Evolutionary conservation across 2,329 filamentous ascomycete genomes (phyloP), one percentile per base, ranked within the genome.

Genomic region (Botrytis elliptica): DNA sequence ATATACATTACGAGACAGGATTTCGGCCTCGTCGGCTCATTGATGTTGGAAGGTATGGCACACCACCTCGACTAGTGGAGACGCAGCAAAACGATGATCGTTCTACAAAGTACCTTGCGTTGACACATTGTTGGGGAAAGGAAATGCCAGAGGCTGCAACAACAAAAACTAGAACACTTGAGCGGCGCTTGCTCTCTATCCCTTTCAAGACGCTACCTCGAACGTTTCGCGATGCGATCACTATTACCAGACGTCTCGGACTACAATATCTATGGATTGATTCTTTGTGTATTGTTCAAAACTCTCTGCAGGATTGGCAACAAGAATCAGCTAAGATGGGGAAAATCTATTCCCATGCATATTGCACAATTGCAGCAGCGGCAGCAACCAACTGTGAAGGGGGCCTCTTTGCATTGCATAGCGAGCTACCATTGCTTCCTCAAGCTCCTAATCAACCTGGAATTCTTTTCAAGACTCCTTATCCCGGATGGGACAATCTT

Each of bases 321-420:
- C 63, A 57, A 49, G 74, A 78, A 55, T 71, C 75, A 6, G 68
- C 73, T 25, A 44, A 65, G 38, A 78, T 78, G 77, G 74, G 69
- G 0, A 69, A 74, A 42, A 70, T 78, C 7, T 78, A 77, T 49
- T 69, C 67, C 10, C 59, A 75, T 40, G 64, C 55, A 25, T 71
- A 73, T 49, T 74, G 72, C 33, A 76, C 63, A n/a, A 65, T 75
- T 46, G 72, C 75, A 36, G 75, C 75, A n/a, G 63, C 67, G 20
- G 49, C 62, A 22, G 75, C 72, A 40, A 59, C 25, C 44, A 73
- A 52, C 22, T 73, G 55, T 25, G 40, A 73, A 6, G 66, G 38
- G 40, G 64, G 64, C 10, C 64, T 70, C 25, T 73, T 73, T 70
- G 42, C 71, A 49, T 63, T 62, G 36, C 65, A 52, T 62, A 25